A percentile compares a stretch with the other conserved stretches of the same genome.
These are phyloP conservation scores for Epithemia pelagica DNA, from an alignment of 108 stramenopile species.

Conservation along the genomic window DNA sequence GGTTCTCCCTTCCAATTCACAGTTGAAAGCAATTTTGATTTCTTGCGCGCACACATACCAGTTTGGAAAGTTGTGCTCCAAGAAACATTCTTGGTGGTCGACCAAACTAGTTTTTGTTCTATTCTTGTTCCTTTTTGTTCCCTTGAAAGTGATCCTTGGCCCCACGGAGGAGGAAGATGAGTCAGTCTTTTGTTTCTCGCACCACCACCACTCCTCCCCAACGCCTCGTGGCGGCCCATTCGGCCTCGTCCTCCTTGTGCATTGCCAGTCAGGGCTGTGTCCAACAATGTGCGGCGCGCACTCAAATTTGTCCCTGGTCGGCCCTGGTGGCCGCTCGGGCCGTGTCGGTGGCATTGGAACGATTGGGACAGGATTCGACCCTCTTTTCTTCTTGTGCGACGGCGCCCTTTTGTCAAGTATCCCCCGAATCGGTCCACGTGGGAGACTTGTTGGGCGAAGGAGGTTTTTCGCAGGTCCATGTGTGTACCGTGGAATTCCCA, in stretches of 20 bases:
- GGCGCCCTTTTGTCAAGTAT: not conserved
- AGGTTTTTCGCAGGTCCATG: constrained; percentile 6
- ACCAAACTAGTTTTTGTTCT: no score
- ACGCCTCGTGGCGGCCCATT: no score
- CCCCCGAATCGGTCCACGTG: constrained; percentile 3
- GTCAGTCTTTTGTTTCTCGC: no score
- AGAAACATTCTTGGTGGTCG: no score
- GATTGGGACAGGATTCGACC: constrained; percentile 3
- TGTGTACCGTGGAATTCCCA: not conserved
- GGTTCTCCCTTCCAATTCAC: no score
- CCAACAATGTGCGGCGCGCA: constrained; percentile 21
- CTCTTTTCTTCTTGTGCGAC: not conserved
- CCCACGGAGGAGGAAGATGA: no score
- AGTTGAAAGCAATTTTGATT: no score
- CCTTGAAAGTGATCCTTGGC: no score
- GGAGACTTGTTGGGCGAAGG: constrained; percentile 7
- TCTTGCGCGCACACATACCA: no score
- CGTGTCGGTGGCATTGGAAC: constrained; percentile 16
- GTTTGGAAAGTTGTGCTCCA: no score
- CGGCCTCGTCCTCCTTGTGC: not conserved
- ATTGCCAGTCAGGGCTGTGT: constrained; percentile 14
- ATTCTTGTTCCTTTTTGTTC: no score
- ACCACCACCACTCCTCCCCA: no score
- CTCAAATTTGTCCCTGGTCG: constrained; percentile 32
- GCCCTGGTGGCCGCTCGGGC: constrained; percentile 24